Conservation (phyloP, 2,329 filamentous ascomycete genomes). For the Aspergillus clavatus region DNA sequence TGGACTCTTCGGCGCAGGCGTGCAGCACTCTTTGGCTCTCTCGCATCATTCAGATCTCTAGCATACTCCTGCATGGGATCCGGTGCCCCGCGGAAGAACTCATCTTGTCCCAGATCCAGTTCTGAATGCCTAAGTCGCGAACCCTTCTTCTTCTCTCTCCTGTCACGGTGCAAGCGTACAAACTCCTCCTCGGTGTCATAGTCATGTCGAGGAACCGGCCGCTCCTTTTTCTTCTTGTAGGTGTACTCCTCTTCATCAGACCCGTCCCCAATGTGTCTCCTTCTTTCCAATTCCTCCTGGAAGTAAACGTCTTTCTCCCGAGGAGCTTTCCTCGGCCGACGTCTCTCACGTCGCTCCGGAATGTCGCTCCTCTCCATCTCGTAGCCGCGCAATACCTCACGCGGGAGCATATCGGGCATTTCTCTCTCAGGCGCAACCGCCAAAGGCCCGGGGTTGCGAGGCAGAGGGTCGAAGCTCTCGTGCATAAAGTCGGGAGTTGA, state of each 20-base stretch:
- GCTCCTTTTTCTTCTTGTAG: slow-evolving; percentile 4
- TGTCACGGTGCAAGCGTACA: slow-evolving; percentile 4
- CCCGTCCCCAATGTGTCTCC: slow-evolving; percentile 11
- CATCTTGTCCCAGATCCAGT: slow-evolving; percentile 9
- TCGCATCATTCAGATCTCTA: slow-evolving; percentile 7
- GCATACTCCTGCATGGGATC: slow-evolving; percentile 5
- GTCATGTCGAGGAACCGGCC: slow-evolving; percentile 5
- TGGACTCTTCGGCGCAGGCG: slow-evolving; percentile 9
- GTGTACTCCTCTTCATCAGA: slow-evolving; percentile 9
- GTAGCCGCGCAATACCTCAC: slow-evolving; percentile 6
- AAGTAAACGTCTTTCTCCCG: slow-evolving; percentile 10
- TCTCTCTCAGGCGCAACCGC: slow-evolving; percentile 23
- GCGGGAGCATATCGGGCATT: slow-evolving; percentile 16
- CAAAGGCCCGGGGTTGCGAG: slow-evolving; percentile 14
- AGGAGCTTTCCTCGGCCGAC: neutral
- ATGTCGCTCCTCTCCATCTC: slow-evolving; percentile 1
- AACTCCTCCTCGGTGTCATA: slow-evolving; percentile 4
- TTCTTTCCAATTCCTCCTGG: slow-evolving; percentile 7
- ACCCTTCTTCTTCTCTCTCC: slow-evolving; percentile 6
- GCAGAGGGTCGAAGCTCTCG: slow-evolving; percentile 25
- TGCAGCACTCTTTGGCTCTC: slow-evolving; percentile 3
- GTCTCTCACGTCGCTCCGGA: neutral
- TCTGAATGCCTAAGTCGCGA: neutral
- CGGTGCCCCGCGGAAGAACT: slow-evolving; percentile 1
- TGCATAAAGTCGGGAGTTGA: slow-evolving; percentile 30